Conservation (phyloP, 805 yeast species). For the Kazachstania psychrophila region DNA sequence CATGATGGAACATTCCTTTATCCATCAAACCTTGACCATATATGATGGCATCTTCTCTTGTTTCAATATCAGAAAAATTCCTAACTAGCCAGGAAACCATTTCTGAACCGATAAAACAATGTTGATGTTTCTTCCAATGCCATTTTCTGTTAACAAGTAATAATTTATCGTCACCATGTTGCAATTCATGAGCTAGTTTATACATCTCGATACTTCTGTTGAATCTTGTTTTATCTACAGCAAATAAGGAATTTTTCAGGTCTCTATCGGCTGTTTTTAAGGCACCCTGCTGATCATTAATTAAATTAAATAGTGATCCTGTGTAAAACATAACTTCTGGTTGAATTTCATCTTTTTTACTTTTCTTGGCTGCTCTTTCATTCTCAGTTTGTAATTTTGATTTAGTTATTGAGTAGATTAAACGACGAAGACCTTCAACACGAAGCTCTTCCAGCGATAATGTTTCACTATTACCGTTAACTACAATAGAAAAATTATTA, state of each 20-base stretch:
- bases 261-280: constrained; percentile 27
- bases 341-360: constrained; percentile 38
- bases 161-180: constrained; percentile 49
- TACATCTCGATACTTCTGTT: constrained; percentile 41
- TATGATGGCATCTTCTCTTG: constrained; percentile 72
- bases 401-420: constrained; percentile 54
- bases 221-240: constrained; percentile 30
- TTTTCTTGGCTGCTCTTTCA: constrained; percentile 29
- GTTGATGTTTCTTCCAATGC: constrained; percentile 75
- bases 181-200: constrained; percentile 56
- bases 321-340: constrained; percentile 85
- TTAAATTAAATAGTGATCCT: constrained; percentile 64
- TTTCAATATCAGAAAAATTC: constrained; percentile 67
- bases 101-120: constrained; percentile 79
- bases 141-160: constrained; percentile 71
- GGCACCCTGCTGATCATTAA: constrained; percentile 42
- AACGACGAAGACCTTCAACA: constrained; percentile 75
- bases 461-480: constrained; percentile 45
- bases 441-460: constrained; percentile 78
- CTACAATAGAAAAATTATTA: constrained; percentile 32
- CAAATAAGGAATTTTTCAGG: constrained; percentile 32
- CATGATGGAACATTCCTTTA: constrained; percentile 66
- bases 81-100: constrained; percentile 79
- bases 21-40: constrained; percentile 76
- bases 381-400: constrained; percentile 40